Conservation (phyloP, 1,284 basidiomycete genomes). For the Cutaneotrichosporon cutaneum region DNA sequence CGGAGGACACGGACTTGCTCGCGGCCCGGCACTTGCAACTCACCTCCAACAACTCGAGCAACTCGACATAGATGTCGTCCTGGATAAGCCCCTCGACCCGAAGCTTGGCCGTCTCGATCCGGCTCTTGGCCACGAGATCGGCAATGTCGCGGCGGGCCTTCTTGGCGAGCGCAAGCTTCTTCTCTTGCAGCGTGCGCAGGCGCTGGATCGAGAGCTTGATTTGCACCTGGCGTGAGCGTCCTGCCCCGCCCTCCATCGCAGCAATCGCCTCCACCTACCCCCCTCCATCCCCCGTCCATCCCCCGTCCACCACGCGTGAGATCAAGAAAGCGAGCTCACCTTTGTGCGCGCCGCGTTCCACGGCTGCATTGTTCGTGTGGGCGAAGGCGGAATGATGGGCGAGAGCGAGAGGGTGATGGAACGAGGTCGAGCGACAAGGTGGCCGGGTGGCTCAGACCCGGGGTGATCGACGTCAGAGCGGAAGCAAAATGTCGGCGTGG, state of each 20-base stretch:
- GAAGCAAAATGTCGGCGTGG: slow-evolving; percentile 18
- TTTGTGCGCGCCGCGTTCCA: slow-evolving; percentile 44
- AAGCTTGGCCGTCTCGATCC: slow-evolving; percentile 50
- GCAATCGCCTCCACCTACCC: neutral
- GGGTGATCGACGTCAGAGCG: slow-evolving; percentile 8
- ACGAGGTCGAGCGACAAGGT: too few relatives aligned
- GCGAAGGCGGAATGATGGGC: neutral
- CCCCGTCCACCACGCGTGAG: too few relatives aligned
- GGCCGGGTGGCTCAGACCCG: too few relatives aligned
- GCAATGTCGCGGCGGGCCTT: slow-evolving; percentile 53
- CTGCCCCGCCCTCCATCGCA: neutral
- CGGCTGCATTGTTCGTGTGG: slow-evolving; percentile 34
- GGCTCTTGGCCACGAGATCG: slow-evolving; percentile 49
- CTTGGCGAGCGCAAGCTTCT: slow-evolving; percentile 90
- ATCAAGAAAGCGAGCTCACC: too few relatives aligned
- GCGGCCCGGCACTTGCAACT: too few relatives aligned
- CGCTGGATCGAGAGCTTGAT: slow-evolving; percentile 77
- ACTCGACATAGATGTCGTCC: slow-evolving; percentile 60
- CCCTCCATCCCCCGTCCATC: too few relatives aligned
- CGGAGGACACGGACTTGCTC: too few relatives aligned
- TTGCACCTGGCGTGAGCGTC: slow-evolving; percentile 37
- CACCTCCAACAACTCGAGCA: slow-evolving; percentile 81
- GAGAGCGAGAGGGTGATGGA: too few relatives aligned
- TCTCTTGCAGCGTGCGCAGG: slow-evolving; percentile 83
- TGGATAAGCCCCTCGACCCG: slow-evolving; percentile 51